These are phyloP conservation scores for Irpex lacteus DNA, from an alignment of 1,284 basidiomycete species.

Conservation along the genomic window DNA sequence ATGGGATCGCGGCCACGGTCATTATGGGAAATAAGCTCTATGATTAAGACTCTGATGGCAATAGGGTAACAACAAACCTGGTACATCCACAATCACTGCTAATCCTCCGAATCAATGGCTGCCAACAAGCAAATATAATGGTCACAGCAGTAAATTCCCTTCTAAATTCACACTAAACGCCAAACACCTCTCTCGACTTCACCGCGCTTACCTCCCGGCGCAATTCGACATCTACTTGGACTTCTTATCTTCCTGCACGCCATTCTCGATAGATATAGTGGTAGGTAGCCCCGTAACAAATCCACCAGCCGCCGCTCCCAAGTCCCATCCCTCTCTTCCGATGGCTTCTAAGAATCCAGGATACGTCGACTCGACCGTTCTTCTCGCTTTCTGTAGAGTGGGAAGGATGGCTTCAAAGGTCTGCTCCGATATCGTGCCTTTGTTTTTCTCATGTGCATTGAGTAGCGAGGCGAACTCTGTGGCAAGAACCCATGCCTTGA, in stretches of 20 bases:
- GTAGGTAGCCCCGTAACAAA: conserved; percentile 35
- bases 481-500: conserved; percentile 58
- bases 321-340: conserved; percentile 35
- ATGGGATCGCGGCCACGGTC: too few species aligned
- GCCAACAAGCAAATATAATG: too few species aligned
- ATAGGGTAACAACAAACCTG: too few species aligned
- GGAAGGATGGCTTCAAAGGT: conserved; percentile 5
- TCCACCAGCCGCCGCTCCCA: conserved; percentile 28
- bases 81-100: neutral
- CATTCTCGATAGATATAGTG: conserved; percentile 24
- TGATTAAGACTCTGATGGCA: too few species aligned
- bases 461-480: conserved; percentile 22
- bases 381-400: conserved; percentile 24
- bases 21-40: too few species aligned
- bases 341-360: conserved; percentile 30
- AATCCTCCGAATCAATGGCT: too few species aligned
- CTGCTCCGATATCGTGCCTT: conserved; percentile 10
- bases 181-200: too few species aligned
- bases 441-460: conserved; percentile 8
- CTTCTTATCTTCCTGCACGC: conserved; percentile 10
- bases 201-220: too few species aligned
- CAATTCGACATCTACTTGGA: conserved; percentile 1
- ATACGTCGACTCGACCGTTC: conserved; percentile 26
- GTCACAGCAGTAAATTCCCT: too few species aligned
- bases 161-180: too few species aligned